Evolutionary conservation across 257 asterid genomes (phyloP), one percentile per base, ranked within the genome.

Genomic region (Nicotiana paniculata): DNA sequence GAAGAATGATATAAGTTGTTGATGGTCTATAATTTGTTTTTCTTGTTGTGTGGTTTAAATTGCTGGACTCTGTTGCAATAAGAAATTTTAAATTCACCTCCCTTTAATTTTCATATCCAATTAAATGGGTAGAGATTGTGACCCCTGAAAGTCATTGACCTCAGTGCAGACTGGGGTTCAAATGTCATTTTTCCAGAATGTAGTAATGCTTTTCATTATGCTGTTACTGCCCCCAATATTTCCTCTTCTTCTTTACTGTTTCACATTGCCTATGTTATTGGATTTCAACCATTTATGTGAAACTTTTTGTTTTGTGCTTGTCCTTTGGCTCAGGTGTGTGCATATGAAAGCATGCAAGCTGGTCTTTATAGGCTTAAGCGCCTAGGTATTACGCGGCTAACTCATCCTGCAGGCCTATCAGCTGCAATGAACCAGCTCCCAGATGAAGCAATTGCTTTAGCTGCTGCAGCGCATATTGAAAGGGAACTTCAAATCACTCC

Each of bases 391-490:
- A 90, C 98, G 46, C 91, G 93, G 87, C 86, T 94, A 84, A 94
- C 91, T 77, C 88, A 82, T 51, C 97, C 98, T 30, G 78, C 91
- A 37, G 99, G 99, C 63, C 96, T 96, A 88, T 89, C 96, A 37
- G 87, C 99, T 82, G 99, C 99, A 81, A 92, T 96, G 99, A 96
- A 91, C 89, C 99, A 93, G 93, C 98, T 96, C 89, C 99, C 99
- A 62, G 97, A 90, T 90, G 99, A 96, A 91, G 99, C 99, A 67
- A 91, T 96, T 84, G 86, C 99, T 84, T 89, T 96, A 89, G 99
- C 99, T 81, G 98, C 98, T 69, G 99, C 99, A 66, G 92, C 99
- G 61, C 99, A 96, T 89, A 91, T 96, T 82, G 99, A 96, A 91
- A 93, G 99, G 88, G 99, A 96, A 89, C 93, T 96, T 85, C 98